These are phyloP conservation scores for Citropsis articulata DNA, from an alignment of 345 rosid genomes.

Conservation along the genomic window DNA sequence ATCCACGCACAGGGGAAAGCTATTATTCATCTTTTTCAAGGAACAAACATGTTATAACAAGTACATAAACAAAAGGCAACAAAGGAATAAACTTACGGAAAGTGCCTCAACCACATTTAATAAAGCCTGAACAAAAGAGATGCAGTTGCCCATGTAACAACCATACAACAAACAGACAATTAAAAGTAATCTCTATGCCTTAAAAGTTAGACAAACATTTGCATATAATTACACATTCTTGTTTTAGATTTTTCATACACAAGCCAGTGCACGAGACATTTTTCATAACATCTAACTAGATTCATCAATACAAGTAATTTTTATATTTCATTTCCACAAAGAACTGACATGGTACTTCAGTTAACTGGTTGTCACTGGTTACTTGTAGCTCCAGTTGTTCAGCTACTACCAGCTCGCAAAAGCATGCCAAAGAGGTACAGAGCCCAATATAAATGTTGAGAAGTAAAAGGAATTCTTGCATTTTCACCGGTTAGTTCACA, in stretches of 20 bases:
- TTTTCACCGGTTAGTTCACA: neutral
- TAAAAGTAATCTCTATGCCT: neutral
- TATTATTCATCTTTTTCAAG: neutral
- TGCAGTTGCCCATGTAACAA: neutral
- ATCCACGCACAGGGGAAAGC: neutral
- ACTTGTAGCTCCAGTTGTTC: neutral
- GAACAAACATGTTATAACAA: neutral
- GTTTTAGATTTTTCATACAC: neutral
- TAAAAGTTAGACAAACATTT: neutral
- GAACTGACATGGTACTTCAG: neutral
- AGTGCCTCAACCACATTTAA: neutral
- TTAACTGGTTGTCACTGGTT: neutral
- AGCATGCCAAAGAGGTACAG: neutral
- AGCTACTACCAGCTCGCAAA: neutral
- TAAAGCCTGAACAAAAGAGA: neutral
- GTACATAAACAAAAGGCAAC: neutral
- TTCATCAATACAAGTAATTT: neutral
- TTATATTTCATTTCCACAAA: neutral
- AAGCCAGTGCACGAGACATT: neutral
- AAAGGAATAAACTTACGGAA: neutral
- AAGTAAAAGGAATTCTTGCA: neutral
- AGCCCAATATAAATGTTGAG: neutral
- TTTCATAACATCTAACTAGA: neutral
- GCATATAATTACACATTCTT: neutral
- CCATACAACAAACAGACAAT: neutral